Base-by-base conservation (phyloP, 2,329 filamentous ascomycete genomes). In the Aphanoascus verrucosus region DNA sequence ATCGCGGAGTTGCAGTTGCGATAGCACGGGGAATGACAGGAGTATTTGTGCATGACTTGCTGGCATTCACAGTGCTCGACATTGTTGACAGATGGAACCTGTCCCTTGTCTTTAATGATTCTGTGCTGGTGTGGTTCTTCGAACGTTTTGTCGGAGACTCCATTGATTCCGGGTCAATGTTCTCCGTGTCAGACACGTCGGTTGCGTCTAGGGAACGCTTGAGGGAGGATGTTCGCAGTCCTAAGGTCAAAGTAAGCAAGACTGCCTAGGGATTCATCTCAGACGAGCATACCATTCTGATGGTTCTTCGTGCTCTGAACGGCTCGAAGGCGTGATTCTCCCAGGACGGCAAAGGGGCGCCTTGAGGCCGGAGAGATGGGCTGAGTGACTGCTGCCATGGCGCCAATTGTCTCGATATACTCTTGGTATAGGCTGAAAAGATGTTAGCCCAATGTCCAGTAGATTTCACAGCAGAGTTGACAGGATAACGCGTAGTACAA, bases 141-240 rank as follows among this genome's bases (percentile, higher is more conserved):
- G 60, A 71, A 72, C 70, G 68, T 60, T 75, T 75, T 44, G 70
- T 69, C 4, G 78, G 72, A 34, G 74, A 75, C 57, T 70, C 73
- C 62, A 74, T 69, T 53, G 71, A 64, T 34, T 66, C 65, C 6
- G 80, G 81, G 56, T 82, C 79, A 55, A 80, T 69, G 61, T 84
- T 84, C 65, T 83, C 80, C 48, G 73, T 65, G 62, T 82, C 78
- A 50, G 76, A 72, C 59, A 71, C 70, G 54, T 70, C 65, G 31
- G 71, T 66, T 17, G 69, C 64, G 35, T 70, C 65, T 57, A 66
- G 67, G 56, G 72, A 66, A 60, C 76, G 74, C 64, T 79, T 79
- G 56, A 69, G 66, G 48, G 61, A 69, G 55, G 57, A 69, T 61
- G 71, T 64, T 62, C 61, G 34, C 51, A 54, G 7, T 54, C 51